Evolutionary conservation across 2,329 filamentous ascomycete genomes (phyloP), one percentile per base, ranked within the genome.

Genomic region (Plenodomus lindquistii): DNA sequence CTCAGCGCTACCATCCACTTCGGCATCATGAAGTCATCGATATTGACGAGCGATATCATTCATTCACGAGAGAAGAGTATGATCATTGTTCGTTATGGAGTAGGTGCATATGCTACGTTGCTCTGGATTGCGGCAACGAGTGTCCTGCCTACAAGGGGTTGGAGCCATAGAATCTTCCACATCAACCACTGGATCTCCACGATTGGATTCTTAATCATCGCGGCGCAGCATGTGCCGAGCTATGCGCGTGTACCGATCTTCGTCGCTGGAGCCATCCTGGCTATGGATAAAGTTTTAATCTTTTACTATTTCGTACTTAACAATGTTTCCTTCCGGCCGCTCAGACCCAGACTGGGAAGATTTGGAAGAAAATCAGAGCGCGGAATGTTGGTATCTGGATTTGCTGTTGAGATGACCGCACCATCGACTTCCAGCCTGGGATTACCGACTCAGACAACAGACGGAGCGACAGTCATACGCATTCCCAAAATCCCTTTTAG

Each of bases 161-260:
- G 60, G 57, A 63, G 59, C 35, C 62, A 67, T 34, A 50, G 56
- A 2, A 19, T 47, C 0, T 69, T 67, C 43, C 60, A 66, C 46
- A 42, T 66, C 43, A 67, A 66, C 36, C 66, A 69, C 34, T 62
- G 56, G 44, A 27, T 59, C 2, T 61, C 59, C 4, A 67, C 63
- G 3, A 18, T 57, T 15, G 36, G 39, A 1, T 66, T 69, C 22
- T 44, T 67, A 8, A 40, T 54, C 41, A 38, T 69, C 4, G 24
- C 55, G 7, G 47, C 56, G 8, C 56, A 59, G 16, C 66, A 69
- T 43, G 54, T 67, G 1, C 66, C 66, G 0, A 57, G 24, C 11
- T 62, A 62, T 34, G 66, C 64, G 2, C 50, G 54, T 1, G 24
- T 44, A 7, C 56, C 59, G 2, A 60, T 67, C 1, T 63, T 63